Conservation (phyloP, 495 filamentous ascomycete genomes). For the Hypomontagnella submonticulosa region DNA sequence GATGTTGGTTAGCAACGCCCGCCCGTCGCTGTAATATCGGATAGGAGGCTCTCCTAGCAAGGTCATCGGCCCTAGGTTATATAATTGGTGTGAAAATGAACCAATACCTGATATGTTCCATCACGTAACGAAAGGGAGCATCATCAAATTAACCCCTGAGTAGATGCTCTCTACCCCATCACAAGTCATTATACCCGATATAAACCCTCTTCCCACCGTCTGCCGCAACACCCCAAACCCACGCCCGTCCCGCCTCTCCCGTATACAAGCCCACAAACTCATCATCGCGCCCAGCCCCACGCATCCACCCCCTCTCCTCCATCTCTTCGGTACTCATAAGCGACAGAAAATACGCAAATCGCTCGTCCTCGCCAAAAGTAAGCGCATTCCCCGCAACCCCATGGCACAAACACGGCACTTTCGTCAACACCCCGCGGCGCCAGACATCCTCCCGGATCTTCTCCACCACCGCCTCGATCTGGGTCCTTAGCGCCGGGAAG, state of each 20-base stretch:
- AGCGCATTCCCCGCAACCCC: conserved; percentile 72
- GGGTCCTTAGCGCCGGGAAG: conserved; percentile 59
- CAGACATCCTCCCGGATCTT: conserved; percentile 60
- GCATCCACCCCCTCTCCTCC: conserved; percentile 12
- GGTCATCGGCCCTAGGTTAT: no score
- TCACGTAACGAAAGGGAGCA: no score
- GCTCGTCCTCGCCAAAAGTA: conserved; percentile 22
- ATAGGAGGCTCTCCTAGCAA: background rate
- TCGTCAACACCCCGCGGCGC: conserved; percentile 65
- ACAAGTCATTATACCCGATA: conserved; percentile 46
- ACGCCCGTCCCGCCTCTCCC: conserved; percentile 40
- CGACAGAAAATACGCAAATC: conserved; percentile 35
- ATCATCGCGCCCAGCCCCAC: conserved; percentile 3
- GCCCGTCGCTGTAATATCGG: background rate
- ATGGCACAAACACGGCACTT: conserved; percentile 73
- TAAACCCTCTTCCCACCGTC: conserved; percentile 6
- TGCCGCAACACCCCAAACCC: conserved; percentile 39
- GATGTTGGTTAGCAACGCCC: conserved; percentile 49
- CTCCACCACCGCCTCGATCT: conserved; percentile 60
- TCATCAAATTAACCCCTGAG: no score
- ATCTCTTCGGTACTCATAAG: conserved; percentile 35
- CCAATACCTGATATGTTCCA: no score
- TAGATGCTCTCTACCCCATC: background rate
- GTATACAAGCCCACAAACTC: conserved; percentile 34
- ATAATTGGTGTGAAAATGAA: no score